A percentile compares a stretch with the other conserved stretches of the same genome.
phyloP scores from a whole-genome alignment of 2,329 filamentous ascomycete genomes.

The Beauveria bassiana region DNA sequence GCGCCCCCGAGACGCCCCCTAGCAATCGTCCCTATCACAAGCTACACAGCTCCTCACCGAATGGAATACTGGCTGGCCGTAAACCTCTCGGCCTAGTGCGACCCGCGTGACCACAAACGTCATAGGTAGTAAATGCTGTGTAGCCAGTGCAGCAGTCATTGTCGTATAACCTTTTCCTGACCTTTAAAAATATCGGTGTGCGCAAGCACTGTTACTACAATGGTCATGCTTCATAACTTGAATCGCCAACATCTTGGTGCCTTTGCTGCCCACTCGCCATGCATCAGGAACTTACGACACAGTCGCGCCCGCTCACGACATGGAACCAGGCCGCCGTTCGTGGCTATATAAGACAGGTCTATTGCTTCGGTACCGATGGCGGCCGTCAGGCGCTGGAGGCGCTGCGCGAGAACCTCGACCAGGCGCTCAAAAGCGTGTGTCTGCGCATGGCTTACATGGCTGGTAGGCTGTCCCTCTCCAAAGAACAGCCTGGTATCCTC shows the following conservation, averaged over 20 bases:
- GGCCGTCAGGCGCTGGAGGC: not conserved
- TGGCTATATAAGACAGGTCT: slow-evolving; percentile 15
- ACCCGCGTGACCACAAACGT: slow-evolving; percentile 11
- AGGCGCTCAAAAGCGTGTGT: slow-evolving; percentile 1
- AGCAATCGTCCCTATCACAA: not conserved
- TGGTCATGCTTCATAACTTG: not conserved
- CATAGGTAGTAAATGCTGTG: not conserved
- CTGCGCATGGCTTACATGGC: slow-evolving; percentile 7
- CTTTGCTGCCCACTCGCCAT: not conserved
- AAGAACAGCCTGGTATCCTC: not conserved
- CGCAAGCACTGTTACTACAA: not conserved
- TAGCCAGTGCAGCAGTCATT: not conserved
- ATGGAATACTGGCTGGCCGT: not conserved
- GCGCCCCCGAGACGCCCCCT: not conserved
- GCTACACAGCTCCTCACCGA: not conserved
- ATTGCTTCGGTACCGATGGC: slow-evolving; percentile 13
- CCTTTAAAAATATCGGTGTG: not conserved
- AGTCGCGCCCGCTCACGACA: slow-evolving; percentile 4
- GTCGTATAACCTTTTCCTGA: not conserved
- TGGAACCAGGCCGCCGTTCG: slow-evolving; percentile 16
- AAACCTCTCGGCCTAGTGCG: slow-evolving; percentile 4
- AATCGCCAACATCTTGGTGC: not conserved
- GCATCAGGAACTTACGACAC: not conserved
- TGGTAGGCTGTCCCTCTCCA: slow-evolving; percentile 1
- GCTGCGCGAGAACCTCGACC: slow-evolving; percentile 5